Conservation (phyloP, 1,284 basidiomycete species). For the Crocinoboletus sp. region DNA sequence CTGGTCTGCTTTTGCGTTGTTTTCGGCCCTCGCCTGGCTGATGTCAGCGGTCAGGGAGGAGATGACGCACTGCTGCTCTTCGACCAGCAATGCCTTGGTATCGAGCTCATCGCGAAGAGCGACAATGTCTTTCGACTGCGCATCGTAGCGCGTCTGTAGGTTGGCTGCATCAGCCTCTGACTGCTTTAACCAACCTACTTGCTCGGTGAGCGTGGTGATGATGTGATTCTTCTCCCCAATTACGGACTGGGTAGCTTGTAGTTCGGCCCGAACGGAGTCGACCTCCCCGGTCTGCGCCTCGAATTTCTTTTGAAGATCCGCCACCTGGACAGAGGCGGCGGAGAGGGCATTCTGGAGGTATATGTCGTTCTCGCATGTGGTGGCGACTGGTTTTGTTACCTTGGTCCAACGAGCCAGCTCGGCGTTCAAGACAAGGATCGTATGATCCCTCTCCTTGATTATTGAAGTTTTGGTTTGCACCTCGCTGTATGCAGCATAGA, state of each 20-base stretch:
- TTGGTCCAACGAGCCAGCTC: constrained; percentile 4
- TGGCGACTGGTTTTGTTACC: no score
- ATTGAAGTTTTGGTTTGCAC: neutral
- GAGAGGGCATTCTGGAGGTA: constrained; percentile 1
- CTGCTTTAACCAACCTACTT: neutral
- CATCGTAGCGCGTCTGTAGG: constrained; percentile 4
- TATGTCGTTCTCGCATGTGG: no score
- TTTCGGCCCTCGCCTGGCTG: neutral
- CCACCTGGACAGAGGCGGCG: neutral
- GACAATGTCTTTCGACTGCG: constrained; percentile 2
- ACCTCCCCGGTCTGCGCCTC: neutral
- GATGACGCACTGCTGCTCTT: constrained; percentile 5
- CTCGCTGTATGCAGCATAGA: neutral
- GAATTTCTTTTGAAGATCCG: constrained; percentile 1
- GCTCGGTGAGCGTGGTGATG: neutral
- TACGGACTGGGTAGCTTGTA: neutral
- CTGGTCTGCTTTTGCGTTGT: neutral
- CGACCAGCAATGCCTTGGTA: neutral
- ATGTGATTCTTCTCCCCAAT: constrained; percentile 1
- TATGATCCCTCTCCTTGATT: neutral
- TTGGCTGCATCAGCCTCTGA: neutral
- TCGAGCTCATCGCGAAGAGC: constrained; percentile 8
- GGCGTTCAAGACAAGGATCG: neutral
- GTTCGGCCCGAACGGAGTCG: neutral
- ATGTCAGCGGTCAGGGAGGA: neutral